Evolutionary conservation across 805 yeast genomes (phyloP).

Genomic region (Schizosaccharomyces lindneri): DNA sequence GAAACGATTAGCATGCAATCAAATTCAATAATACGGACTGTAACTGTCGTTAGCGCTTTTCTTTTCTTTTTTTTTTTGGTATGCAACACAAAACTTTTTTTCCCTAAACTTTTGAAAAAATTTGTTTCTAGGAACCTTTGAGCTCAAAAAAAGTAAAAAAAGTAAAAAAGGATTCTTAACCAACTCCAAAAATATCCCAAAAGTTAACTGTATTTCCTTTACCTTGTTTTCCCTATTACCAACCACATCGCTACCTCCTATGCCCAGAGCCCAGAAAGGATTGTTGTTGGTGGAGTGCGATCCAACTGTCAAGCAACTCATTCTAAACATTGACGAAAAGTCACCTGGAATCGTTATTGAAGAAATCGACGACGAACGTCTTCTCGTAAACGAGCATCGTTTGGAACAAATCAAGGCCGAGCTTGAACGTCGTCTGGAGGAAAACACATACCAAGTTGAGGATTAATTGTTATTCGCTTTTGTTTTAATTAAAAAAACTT

Average conservation of each 20-base stretch:
- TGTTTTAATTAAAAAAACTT: neutral
- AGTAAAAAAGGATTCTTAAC: no score
- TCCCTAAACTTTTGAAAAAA: no score
- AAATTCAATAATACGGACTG: no score
- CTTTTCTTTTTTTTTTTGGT: no score
- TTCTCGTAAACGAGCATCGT: neutral
- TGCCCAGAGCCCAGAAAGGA: neutral
- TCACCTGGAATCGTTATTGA: neutral
- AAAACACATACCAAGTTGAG: neutral
- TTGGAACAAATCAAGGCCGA: conserved; percentile 1
- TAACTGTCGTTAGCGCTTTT: no score
- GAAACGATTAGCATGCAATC: no score
- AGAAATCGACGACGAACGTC: conserved; percentile 1
- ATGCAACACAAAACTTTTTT: no score
- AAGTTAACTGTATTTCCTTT: no score
- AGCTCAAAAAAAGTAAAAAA: no score
- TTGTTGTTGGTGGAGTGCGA: conserved; percentile 1
- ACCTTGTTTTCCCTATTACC: neutral
- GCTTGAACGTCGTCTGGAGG: conserved; percentile 1
- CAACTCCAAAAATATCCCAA: no score
- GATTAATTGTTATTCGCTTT: neutral
- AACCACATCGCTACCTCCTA: neutral
- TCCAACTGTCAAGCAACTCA: conserved; percentile 1
- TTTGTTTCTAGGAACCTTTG: no score
- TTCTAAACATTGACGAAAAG: conserved; percentile 1